Conservation (phyloP, 345 rosid genomes). For the Sonneratia alba region DNA sequence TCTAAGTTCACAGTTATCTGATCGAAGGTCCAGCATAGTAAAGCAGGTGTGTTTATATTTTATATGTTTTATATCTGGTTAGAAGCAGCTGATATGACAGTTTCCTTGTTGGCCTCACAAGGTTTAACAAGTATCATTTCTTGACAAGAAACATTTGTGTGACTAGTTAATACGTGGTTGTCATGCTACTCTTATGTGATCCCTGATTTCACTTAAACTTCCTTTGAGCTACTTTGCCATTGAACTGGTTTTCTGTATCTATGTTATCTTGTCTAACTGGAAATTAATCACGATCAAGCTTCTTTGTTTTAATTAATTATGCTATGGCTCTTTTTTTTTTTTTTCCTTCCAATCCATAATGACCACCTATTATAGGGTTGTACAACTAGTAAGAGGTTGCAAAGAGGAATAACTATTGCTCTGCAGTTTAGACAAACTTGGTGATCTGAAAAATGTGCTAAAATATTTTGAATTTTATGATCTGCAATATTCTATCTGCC, state of each 20-base stretch:
- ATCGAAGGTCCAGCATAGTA: constrained; percentile 91
- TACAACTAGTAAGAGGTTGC: background rate
- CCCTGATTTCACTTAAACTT: background rate
- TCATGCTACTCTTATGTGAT: background rate
- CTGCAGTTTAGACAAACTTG: background rate
- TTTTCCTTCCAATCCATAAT: background rate
- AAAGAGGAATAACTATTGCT: background rate
- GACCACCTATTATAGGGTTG: background rate
- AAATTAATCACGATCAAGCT: background rate
- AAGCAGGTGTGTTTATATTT: constrained; percentile 55
- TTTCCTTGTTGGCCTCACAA: background rate
- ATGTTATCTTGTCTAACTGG: background rate
- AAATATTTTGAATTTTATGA: background rate
- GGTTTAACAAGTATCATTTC: background rate
- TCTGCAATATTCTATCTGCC: background rate
- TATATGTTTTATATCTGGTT: background rate
- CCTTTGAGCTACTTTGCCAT: background rate
- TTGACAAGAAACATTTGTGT: background rate
- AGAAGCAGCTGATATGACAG: background rate
- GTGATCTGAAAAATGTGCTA: background rate
- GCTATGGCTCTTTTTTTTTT: background rate
- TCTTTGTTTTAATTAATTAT: background rate
- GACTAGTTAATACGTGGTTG: background rate
- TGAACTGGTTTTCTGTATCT: background rate
- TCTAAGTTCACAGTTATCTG: constrained; percentile 73